These are phyloP conservation scores for Dicorynia guianensis DNA, from an alignment of 306 rosid species.

Conservation along the genomic window DNA sequence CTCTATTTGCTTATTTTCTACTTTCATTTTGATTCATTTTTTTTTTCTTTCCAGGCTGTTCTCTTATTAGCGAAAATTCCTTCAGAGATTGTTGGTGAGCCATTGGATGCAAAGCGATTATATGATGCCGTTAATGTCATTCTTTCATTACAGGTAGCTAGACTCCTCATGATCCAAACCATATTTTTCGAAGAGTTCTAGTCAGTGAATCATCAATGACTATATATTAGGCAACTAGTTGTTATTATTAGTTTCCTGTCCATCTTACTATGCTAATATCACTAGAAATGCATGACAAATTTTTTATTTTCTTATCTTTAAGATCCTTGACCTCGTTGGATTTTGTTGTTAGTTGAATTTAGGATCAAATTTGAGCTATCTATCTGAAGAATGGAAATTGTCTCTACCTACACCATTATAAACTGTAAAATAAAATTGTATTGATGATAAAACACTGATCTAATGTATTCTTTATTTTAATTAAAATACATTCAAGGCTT, in stretches of 20 bases:
- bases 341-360: conserved; percentile 18
- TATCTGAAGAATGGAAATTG: conserved; percentile 16
- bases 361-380: background rate
- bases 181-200: conserved; percentile 20
- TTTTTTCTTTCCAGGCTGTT: conserved; percentile 62
- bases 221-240: conserved; percentile 1
- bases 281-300: background rate
- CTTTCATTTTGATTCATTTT: conserved; percentile 26
- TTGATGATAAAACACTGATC: background rate
- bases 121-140: conserved; percentile 82
- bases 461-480: background rate
- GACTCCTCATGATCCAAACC: conserved; percentile 30
- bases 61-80: conserved; percentile 69
- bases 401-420: background rate
- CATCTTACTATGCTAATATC: conserved; percentile 5
- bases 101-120: conserved; percentile 57
- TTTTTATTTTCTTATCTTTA: background rate
- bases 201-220: conserved; percentile 25
- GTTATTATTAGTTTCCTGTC: conserved; percentile 16
- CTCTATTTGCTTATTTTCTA: conserved; percentile 22
- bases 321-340: background rate
- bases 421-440: background rate
- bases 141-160: conserved; percentile 83
- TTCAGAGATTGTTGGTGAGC: conserved; percentile 74
- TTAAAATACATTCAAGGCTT: background rate